Conservation (phyloP, 164 flowering plant species). For the Pachysandra terminalis region DNA sequence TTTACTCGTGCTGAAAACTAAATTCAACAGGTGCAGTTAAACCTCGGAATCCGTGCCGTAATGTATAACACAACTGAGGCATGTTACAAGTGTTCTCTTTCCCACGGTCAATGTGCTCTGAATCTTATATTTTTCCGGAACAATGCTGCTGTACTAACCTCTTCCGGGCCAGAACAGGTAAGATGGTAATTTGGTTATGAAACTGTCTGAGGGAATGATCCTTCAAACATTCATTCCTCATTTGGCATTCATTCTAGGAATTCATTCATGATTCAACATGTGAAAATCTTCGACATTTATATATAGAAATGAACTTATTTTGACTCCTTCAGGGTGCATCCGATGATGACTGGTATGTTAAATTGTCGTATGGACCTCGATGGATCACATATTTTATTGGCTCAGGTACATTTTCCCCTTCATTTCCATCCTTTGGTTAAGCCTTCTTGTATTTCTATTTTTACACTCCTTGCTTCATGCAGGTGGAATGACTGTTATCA, state of each 20-base stretch:
- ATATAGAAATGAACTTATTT: neutral
- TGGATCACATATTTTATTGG: slow-evolving; percentile 71
- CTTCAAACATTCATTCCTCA: neutral
- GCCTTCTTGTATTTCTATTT: neutral
- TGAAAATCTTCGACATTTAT: neutral
- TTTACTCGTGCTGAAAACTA: neutral
- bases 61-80: slow-evolving; percentile 52
- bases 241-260: too few relatives aligned
- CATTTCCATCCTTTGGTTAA: neutral
- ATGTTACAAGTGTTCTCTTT: slow-evolving; percentile 42
- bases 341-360: slow-evolving; percentile 43
- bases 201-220: neutral
- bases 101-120: slow-evolving; percentile 30
- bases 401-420: slow-evolving; percentile 18
- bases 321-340: slow-evolving; percentile 20
- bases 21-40: slow-evolving; percentile 47
- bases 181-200: neutral
- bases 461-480: slow-evolving; percentile 11
- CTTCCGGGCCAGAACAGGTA: slow-evolving; percentile 53
- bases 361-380: slow-evolving; percentile 68
- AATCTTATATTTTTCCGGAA: slow-evolving; percentile 28
- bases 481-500: slow-evolving; percentile 56
- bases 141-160: slow-evolving; percentile 48
- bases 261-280: neutral
- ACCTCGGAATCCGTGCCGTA: slow-evolving; percentile 35